Evolutionary conservation across 2,329 filamentous ascomycete genomes (phyloP), one percentile per base, ranked within the genome.

Genomic region (Penicillium sp.): DNA sequence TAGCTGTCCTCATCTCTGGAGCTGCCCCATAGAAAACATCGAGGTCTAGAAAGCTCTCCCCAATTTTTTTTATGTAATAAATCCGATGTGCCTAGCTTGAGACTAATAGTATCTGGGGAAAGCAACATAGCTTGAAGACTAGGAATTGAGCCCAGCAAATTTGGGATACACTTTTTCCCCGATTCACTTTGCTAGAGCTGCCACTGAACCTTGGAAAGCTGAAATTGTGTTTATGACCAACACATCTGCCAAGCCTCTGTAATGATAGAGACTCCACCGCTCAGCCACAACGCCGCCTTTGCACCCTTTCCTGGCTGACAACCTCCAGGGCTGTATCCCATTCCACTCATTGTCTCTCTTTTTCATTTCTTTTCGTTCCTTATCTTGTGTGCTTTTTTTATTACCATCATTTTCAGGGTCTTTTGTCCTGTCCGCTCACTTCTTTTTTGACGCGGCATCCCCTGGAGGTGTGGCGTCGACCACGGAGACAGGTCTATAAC

Each of bases 311-410:
- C 44, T 48, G 44, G 29, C 39, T 29, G n/a, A 49, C 50, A 31
- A 54, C 39, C 39, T 22, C 39, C 19, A 22, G 35, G 29, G 19
- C 11, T 49, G 39, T 29, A 54, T 49, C 47, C 53, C 50, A 53
- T 47, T 58, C 53, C 33, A 59, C 55, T 63, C 64, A 27, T 66
- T 64, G 35, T 53, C 50, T 56, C 37, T 47, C 21, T n/a, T 57
- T 56, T 49, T n/a, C 13, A 14, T 31, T 37, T 44, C 54, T 44
- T 55, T 54, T 49, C 44, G 39, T 59, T 42, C 49, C 16, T 19
- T 49, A 53, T 27, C 21, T 44, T 19, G 27, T 31, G 10, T 45
- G n/a, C 1, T 49, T 4, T 37, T 24, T 39, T 37, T 7, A 13
- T 16, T 13, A 14, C 42, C 31, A 26, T 16, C 43, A 22, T 52